phyloP scores from a whole-genome alignment of 1,284 basidiomycete genomes.

The Porodaedalea pini region DNA sequence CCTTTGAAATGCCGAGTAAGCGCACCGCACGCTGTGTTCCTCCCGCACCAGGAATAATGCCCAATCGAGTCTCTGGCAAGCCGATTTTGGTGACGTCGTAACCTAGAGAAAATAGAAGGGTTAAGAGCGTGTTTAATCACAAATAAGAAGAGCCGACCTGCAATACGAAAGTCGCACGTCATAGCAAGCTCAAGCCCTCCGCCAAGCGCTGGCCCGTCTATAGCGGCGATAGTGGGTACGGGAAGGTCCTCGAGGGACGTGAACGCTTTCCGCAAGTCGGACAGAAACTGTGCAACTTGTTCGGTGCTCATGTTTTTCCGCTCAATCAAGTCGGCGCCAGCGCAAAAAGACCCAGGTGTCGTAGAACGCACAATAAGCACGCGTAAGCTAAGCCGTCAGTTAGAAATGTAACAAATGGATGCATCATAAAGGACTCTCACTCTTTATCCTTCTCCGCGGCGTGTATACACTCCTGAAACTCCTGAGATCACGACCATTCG shows the following conservation, averaged over 20 bases:
- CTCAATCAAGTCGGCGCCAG: constrained; percentile 89
- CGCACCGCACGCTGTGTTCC: constrained; percentile 87
- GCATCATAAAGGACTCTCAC: constrained; percentile 32
- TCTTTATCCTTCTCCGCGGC: constrained; percentile 64
- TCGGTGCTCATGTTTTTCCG: constrained; percentile 73
- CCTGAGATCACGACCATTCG: constrained; percentile 38
- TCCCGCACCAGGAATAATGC: constrained; percentile 95
- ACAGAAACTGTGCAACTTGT: constrained; percentile 79
- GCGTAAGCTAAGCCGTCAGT: constrained; percentile 49
- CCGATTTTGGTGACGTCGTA: constrained; percentile 72
- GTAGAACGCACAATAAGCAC: constrained; percentile 79
- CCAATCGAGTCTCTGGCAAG: constrained; percentile 79
- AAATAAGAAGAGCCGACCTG: constrained; percentile 48
- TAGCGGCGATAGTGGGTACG: constrained; percentile 87
- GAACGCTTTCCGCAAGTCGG: constrained; percentile 71
- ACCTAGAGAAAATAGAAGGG: constrained; percentile 37
- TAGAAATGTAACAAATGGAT: neutral
- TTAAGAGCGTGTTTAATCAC: constrained; percentile 14
- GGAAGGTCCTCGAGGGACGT: constrained; percentile 75
- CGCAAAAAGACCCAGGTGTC: constrained; percentile 78
- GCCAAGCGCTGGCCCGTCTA: constrained; percentile 90
- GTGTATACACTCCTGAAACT: constrained; percentile 69
- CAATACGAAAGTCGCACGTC: constrained; percentile 86
- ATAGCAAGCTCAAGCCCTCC: constrained; percentile 87
- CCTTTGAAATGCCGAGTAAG: constrained; percentile 75